Base-by-base conservation (phyloP, 176 grass and related monocot species). In the Oryza brachyantha region DNA sequence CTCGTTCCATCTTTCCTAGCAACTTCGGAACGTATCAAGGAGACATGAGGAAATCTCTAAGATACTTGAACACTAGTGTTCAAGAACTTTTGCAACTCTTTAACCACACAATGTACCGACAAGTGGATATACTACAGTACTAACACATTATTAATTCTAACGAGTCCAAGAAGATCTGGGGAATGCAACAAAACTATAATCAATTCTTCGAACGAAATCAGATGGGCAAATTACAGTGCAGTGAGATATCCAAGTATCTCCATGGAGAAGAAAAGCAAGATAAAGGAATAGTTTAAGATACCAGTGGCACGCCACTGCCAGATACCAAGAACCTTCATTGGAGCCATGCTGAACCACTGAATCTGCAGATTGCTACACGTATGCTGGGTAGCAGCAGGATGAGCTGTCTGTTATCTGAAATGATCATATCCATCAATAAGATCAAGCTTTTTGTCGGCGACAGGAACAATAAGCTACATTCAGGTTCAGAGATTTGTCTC, bases 391-490 rank as follows among this genome's bases (percentile, higher is more conserved):
- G 34, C 70, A 84, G 64, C 76, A 64, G 7, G 22, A 81, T 84
- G 82, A 89, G 87, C 82, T 84, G 82, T 89, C 43, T 3, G 57
- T 72, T 80, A 81, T 84, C 81, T 64, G 43, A 76, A 70, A 81
- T 6, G 46, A 76, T 81, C 58, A 11, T 84, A 84, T 89, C 82
- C 64, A 36, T 88, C 81, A 84, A 84, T 72, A 58, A 39, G 55
- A 81, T 77, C 72, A 81, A 71, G 77, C 27, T 73, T 81, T 81
- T 25, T 85, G 65, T 89, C 66, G 29, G 72, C 59, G 78, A 89
- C 87, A 89, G 29, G 78, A 85, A 81, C 66, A 85, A 81, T 85
- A 77, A 82, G 29, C 66, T 81, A 73, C 60, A 81, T 81, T 89
- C 65, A 81, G 46, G 41, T 67, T 29, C 65, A 78, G 73, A 85